Conservation (phyloP, 2,329 filamentous ascomycete genomes). For the Blastomyces parvus region DNA sequence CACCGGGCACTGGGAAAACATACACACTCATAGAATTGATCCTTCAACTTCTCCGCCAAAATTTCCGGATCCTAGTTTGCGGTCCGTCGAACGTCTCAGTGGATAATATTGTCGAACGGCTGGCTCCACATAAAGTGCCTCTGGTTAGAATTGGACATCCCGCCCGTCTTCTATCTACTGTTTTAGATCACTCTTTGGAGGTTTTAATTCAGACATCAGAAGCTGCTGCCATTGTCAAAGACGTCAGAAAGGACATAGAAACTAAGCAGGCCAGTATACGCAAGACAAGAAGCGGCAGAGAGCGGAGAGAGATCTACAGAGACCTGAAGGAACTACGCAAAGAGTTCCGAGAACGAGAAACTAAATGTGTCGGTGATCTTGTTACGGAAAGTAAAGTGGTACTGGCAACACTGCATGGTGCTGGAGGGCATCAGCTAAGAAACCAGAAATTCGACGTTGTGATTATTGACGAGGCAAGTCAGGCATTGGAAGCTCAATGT, state of each 20-base stretch:
- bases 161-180: slow-evolving; percentile 76
- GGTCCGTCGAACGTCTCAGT: slow-evolving; percentile 95
- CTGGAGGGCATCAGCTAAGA: slow-evolving; percentile 73
- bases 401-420: slow-evolving; percentile 82
- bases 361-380: slow-evolving; percentile 66
- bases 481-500: slow-evolving; percentile 91
- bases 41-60: slow-evolving; percentile 69
- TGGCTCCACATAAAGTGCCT: slow-evolving; percentile 72
- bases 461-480: slow-evolving; percentile 90
- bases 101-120: slow-evolving; percentile 92
- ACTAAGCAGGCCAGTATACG: slow-evolving; percentile 78
- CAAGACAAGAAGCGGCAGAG: slow-evolving; percentile 72
- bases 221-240: slow-evolving; percentile 77
- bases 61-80: slow-evolving; percentile 76
- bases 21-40: slow-evolving; percentile 94
- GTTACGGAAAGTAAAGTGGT: slow-evolving; percentile 75
- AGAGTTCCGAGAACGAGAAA: slow-evolving; percentile 79
- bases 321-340: slow-evolving; percentile 78
- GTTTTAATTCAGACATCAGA: slow-evolving; percentile 84
- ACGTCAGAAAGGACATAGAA: slow-evolving; percentile 88
- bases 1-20: slow-evolving; percentile 93
- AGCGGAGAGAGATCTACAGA: slow-evolving; percentile 70
- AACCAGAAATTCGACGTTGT: slow-evolving; percentile 83
- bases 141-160: slow-evolving; percentile 89
- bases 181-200: slow-evolving; percentile 82